A percentile compares a stretch with the other conserved stretches of the same genome.
phyloP scores from a whole-genome alignment of 805 yeast genomes.

The Starmerella sirachaensis region DNA sequence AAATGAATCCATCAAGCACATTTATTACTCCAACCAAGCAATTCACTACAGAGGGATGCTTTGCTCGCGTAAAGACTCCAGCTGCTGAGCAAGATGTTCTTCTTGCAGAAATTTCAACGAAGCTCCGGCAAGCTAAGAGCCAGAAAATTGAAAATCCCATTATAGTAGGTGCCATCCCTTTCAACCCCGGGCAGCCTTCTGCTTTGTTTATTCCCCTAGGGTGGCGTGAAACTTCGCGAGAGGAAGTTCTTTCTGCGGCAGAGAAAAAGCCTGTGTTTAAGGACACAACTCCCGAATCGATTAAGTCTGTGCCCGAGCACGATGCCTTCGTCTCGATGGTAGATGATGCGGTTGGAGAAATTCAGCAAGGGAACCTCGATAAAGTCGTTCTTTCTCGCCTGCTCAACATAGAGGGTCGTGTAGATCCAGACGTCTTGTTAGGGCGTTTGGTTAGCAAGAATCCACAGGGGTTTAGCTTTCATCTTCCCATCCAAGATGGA shows the following conservation, averaged over 20 bases:
- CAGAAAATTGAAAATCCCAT: constrained; percentile 9
- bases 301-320: constrained; percentile 3
- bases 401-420: constrained; percentile 1
- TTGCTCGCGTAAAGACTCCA: too few species aligned
- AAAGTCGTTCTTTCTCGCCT: constrained; percentile 16
- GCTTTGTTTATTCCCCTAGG: constrained; percentile 10
- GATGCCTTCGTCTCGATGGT: constrained; percentile 10
- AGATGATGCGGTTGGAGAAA: constrained; percentile 7
- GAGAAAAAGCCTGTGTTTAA: not conserved
- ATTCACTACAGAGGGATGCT: too few species aligned
- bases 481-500: constrained; percentile 11
- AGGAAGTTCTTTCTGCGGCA: not conserved
- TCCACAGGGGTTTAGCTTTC: constrained; percentile 13
- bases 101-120: too few species aligned
- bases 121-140: not conserved
- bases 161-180: constrained; percentile 15
- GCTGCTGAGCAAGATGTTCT: too few species aligned
- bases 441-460: constrained; percentile 7
- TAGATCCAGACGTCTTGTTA: constrained; percentile 2
- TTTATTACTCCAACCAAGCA: too few species aligned
- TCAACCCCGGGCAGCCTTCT: constrained; percentile 7
- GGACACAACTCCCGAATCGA: not conserved
- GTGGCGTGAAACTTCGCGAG: not conserved
- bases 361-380: constrained; percentile 3
- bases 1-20: too few species aligned